Evolutionary conservation across 2,329 filamentous ascomycete species (phyloP).

Genomic region (Lithohypha guttulata): DNA sequence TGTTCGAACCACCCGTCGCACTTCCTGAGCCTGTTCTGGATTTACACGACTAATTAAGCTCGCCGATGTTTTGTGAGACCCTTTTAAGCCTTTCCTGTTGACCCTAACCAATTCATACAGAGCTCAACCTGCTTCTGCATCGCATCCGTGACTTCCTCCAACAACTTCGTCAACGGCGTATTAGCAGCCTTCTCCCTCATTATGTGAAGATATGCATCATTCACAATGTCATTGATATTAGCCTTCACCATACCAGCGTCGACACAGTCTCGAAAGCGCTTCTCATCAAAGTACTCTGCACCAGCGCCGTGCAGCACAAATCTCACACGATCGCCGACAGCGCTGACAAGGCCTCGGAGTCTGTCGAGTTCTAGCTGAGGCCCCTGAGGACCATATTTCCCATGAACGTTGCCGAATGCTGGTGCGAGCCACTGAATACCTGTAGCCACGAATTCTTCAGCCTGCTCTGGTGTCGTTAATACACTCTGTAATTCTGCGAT

Average conservation of each 20-base stretch:
- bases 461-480: conserved; percentile 59
- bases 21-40: no score
- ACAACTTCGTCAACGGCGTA: conserved; percentile 42
- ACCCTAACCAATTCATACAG: conserved; percentile 44
- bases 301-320: conserved; percentile 47
- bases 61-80: no score
- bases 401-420: conserved; percentile 67
- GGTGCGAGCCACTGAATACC: conserved; percentile 66
- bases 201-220: conserved; percentile 36
- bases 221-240: conserved; percentile 28
- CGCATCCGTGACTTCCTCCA: conserved; percentile 44
- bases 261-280: conserved; percentile 45
- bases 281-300: conserved; percentile 42
- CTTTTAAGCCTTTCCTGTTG: conserved; percentile 28
- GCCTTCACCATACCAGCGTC: conserved; percentile 45
- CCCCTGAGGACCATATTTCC: conserved; percentile 43
- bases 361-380: conserved; percentile 30
- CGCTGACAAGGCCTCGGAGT: conserved; percentile 38
- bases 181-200: conserved; percentile 40
- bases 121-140: conserved; percentile 48
- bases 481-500: conserved; percentile 51
- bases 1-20: no score
- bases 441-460: conserved; percentile 57
- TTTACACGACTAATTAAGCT: no score
- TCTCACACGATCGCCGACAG: conserved; percentile 40